Evolutionary conservation across 345 rosid species (phyloP).

Genomic region (Lumnitzera littorea): DNA sequence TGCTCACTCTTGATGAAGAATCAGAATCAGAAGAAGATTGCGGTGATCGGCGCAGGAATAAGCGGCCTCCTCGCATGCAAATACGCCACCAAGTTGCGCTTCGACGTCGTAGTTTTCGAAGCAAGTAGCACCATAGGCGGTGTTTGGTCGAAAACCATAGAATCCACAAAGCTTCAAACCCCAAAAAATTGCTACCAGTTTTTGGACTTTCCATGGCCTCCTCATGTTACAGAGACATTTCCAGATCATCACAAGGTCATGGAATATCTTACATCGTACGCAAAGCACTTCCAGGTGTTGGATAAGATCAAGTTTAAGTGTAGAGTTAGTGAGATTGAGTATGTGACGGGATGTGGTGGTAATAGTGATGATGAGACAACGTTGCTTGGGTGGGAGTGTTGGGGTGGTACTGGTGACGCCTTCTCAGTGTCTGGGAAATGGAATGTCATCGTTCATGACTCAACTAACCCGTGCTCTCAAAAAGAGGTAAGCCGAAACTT

Average conservation of each 20-base stretch:
- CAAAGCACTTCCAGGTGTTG: slow-evolving; percentile 20
- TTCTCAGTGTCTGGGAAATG: slow-evolving; percentile 25
- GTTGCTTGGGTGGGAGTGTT: slow-evolving; percentile 14
- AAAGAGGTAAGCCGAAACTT: slow-evolving; percentile 13
- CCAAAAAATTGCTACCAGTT: slow-evolving; percentile 30
- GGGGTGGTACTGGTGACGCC: slow-evolving; percentile 25
- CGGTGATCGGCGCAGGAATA: slow-evolving; percentile 35
- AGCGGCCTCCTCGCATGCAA: slow-evolving; percentile 39
- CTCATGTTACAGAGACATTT: slow-evolving; percentile 14
- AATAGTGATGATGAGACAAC: slow-evolving; percentile 9
- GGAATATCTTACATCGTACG: slow-evolving; percentile 27
- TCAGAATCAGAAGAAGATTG: slow-evolving; percentile 13
- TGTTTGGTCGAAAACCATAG: slow-evolving; percentile 25
- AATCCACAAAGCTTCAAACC: slow-evolving; percentile 35
- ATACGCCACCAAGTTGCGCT: slow-evolving; percentile 23
- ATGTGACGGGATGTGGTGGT: not conserved
- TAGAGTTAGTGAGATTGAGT: slow-evolving; percentile 22
- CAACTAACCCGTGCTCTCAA: slow-evolving; percentile 2
- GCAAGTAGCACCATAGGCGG: slow-evolving; percentile 21
- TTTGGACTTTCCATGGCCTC: slow-evolving; percentile 37
- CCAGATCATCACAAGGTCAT: slow-evolving; percentile 27
- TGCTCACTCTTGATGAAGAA: no score
- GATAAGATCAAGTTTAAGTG: slow-evolving; percentile 22
- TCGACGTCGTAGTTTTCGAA: slow-evolving; percentile 24
- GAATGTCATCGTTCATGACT: slow-evolving; percentile 18